Percentiles rank a stretch among this genome's conserved stretches.
Conservation (phyloP, 306 rosid species). For the Lathyrus tuberosus region DNA sequence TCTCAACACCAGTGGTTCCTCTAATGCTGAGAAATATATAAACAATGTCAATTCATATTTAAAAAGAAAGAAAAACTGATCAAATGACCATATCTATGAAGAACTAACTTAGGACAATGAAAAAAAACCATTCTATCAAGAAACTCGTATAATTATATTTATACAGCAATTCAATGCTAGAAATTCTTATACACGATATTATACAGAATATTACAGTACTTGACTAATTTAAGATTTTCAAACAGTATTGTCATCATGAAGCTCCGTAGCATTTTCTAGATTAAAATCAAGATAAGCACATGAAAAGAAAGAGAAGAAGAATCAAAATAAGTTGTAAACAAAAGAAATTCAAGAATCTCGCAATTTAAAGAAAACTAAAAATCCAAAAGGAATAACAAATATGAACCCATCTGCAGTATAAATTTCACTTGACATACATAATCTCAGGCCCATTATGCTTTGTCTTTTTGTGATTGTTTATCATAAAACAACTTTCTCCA, state of each 20-base stretch:
- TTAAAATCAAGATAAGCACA: constrained; percentile 20
- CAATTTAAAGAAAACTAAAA: constrained; percentile 2
- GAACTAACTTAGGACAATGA: constrained; percentile 5
- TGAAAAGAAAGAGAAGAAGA: not conserved
- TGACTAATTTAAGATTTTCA: not conserved
- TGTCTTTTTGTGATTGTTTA: constrained; percentile 59
- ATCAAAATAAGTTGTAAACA: constrained; percentile 1
- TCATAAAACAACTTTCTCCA: constrained; percentile 76
- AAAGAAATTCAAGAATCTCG: constrained; percentile 23
- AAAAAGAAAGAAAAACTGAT: constrained; percentile 5
- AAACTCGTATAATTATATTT: constrained; percentile 2
- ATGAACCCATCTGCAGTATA: constrained; percentile 6
- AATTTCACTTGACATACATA: constrained; percentile 51
- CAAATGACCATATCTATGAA: constrained; percentile 17
- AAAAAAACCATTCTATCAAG: not conserved
- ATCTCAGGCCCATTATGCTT: constrained; percentile 65
- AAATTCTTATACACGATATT: constrained; percentile 21
- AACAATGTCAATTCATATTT: constrained; percentile 21
- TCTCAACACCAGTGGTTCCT: constrained; percentile 89
- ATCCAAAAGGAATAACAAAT: constrained; percentile 3
- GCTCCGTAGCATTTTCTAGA: constrained; percentile 15
- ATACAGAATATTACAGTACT: constrained; percentile 15
- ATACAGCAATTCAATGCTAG: constrained; percentile 2
- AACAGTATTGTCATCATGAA: constrained; percentile 6
- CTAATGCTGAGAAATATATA: constrained; percentile 56